Evolutionary conservation across 805 yeast genomes (phyloP), one percentile per base, ranked within the genome.

Genomic region (Zygoascus ofunaensis): DNA sequence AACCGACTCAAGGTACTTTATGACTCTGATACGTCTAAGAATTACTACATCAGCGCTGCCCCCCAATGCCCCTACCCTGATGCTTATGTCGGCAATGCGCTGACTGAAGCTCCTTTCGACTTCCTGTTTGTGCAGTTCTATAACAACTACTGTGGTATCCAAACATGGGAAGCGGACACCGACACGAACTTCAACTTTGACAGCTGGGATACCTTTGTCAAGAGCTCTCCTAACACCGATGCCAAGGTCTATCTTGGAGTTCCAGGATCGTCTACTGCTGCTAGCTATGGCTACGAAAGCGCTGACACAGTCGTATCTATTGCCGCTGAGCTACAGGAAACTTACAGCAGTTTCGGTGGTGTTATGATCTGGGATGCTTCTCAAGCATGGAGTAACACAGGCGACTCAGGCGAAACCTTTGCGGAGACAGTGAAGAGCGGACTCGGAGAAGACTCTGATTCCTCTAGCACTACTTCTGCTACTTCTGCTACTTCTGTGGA

Each of bases 281-380:
- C 85, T 2, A 68, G 72, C 1, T 59, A 71, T 8, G 87, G 87
- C 15, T 82, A 76, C 51, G 59, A 8, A n/a, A 36, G 45, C 30
- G 55, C 63, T 17, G 42, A 56, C 3, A 53, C 70, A 42, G 56
- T 55, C 18, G 37, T 41, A 32, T 37, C 44, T 22, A 49, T 48
- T 37, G 55, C 55, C 18, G 21, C 43, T 14, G 37, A 32, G 20
- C 49, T 60, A n/a, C 53, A 57, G 42, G 32, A 43, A 34, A 45
- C 47, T 38, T 59, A 50, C 45, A 36, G 42, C 12, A 46, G 69
- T 2, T 73, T 87, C 49, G 79, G 81, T 18, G 80, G 85, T 26
- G 74, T 87, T 51, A 76, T 81, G 71, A 65, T 86, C 52, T 87
- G 96, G 95, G 95, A 87, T 55, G 82, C 86, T n/a, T 70, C 82